Base-by-base conservation (phyloP, 2,329 filamentous ascomycete species). In the Claviceps paspali region DNA sequence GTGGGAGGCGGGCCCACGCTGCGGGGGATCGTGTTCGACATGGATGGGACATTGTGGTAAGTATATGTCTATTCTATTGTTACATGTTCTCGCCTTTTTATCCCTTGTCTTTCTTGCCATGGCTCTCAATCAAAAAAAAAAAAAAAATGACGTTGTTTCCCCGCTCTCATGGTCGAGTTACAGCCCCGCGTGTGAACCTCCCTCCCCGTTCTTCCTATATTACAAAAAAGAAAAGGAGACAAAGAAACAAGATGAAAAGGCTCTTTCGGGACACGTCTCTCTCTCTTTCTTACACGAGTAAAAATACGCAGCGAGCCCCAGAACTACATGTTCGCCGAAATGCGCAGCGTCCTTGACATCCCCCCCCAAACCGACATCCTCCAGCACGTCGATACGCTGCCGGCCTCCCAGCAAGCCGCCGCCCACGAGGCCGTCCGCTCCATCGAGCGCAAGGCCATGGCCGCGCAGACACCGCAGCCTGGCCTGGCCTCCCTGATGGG, bases 301-400 rank as follows among this genome's bases (percentile, higher is more conserved):
- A 10, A 15, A 28, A 29, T 9, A 7, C 32, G 30, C 44, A 93
- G 86, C 55, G 64, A 87, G 40, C 88, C 88, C 0, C 88, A 96
- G 60, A 91, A 82, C 48, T 84, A 94, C 69, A 98, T 96, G 88
- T 96, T 96, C 60, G 57, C 61, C 15, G 71, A 92, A 52, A 96
- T 98, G 88, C 79, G 79, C 45, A 53, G 62, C 11, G 79, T 75
- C 6, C 71, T 96, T 12, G 67, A 65, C 35, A 95, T 96, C 48
- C 56, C 73, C 43, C 80, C 79, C 54, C 60, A 64, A 26, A 64
- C 67, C 50, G 91, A 98, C 59, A 96, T 98, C 53, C 77, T 98
- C 29, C 79, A 86, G 43, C 83, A 96, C 62, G 78, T 95, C 53
- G 79, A 86, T 54, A 61, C 67, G 2, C 76, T 96, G 0, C 76